These are phyloP conservation scores for Xylariaceae sp. DNA, from an alignment of 2,329 filamentous ascomycete species.

Conservation along the genomic window DNA sequence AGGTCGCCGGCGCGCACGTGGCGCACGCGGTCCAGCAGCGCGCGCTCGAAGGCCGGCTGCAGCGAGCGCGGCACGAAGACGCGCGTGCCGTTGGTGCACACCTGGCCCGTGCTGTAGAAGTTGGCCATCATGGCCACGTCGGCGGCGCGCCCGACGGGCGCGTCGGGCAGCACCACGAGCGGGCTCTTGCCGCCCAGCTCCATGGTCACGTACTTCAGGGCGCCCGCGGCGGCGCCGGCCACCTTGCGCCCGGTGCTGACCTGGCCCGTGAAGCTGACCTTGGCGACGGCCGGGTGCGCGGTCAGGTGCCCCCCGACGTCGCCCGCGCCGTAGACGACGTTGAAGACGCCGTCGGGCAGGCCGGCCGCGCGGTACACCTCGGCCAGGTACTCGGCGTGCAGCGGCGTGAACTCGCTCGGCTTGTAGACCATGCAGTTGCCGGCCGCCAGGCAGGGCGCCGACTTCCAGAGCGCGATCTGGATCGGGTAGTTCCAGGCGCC, in stretches of 20 bases:
- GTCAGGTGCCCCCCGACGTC: slow-evolving; percentile 71
- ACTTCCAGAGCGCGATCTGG: slow-evolving; percentile 87
- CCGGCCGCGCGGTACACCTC: slow-evolving; percentile 73
- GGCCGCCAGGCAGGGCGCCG: slow-evolving; percentile 74
- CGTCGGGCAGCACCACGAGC: slow-evolving; percentile 71
- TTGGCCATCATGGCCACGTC: slow-evolving; percentile 91
- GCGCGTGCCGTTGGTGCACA: slow-evolving; percentile 86
- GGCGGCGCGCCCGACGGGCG: slow-evolving; percentile 70
- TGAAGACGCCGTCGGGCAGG: slow-evolving; percentile 76
- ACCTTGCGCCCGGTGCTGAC: slow-evolving; percentile 79
- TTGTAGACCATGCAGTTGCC: slow-evolving; percentile 91
- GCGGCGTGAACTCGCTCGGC: slow-evolving; percentile 76
- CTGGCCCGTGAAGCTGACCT: slow-evolving; percentile 86
- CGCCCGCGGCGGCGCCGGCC: slow-evolving; percentile 63
- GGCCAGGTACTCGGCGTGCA: slow-evolving; percentile 72
- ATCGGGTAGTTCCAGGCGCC: slow-evolving; percentile 92
- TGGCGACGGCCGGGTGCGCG: slow-evolving; percentile 63
- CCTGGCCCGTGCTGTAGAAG: slow-evolving; percentile 85
- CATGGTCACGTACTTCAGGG: slow-evolving; percentile 89
- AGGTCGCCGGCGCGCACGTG: slow-evolving; percentile 66
- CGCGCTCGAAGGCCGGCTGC: slow-evolving; percentile 60
- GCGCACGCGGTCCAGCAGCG: slow-evolving; percentile 61
- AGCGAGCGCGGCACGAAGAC: slow-evolving; percentile 69
- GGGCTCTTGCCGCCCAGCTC: slow-evolving; percentile 86
- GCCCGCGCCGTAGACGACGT: slow-evolving; percentile 74